phyloP scores from a whole-genome alignment of 139 green algal species.

The Pleodorina starrii region DNA sequence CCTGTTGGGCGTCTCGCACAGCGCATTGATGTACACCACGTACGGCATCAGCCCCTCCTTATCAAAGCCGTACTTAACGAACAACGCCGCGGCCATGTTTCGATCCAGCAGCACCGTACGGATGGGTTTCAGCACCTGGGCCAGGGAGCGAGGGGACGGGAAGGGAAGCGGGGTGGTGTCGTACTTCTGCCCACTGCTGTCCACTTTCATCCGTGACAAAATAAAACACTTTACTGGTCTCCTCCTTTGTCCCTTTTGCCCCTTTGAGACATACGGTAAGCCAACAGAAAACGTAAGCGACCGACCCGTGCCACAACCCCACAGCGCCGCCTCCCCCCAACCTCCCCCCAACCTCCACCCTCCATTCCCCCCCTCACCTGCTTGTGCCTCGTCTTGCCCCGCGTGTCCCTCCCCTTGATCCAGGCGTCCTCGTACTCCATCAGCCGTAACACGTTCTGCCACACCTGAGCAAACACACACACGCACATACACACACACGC shows the following conservation, averaged over 20 bases:
- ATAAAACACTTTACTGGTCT: too few species aligned
- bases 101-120: constrained; percentile 57
- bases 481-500: not conserved
- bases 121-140: constrained; percentile 45
- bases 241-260: too few species aligned
- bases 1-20: constrained; percentile 43
- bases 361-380: constrained; percentile 9
- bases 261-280: too few species aligned
- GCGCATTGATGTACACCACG: constrained; percentile 66
- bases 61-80: constrained; percentile 70
- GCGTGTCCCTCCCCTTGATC: constrained; percentile 29
- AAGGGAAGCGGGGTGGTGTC: too few species aligned
- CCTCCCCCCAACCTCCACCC: too few species aligned
- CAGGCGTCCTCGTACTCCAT: constrained; percentile 63
- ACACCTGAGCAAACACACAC: constrained; percentile 60
- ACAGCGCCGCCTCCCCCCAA: too few species aligned
- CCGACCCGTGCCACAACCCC: too few species aligned
- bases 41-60: constrained; percentile 75
- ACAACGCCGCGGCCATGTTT: constrained; percentile 68
- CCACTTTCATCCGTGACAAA: too few species aligned
- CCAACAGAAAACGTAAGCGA: too few species aligned
- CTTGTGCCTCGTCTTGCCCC: not conserved
- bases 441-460: constrained; percentile 73
- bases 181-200: too few species aligned
- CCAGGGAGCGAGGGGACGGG: not conserved